Conservation (phyloP, 2,329 filamentous ascomycete genomes). For the Aspergillus arachidicola region DNA sequence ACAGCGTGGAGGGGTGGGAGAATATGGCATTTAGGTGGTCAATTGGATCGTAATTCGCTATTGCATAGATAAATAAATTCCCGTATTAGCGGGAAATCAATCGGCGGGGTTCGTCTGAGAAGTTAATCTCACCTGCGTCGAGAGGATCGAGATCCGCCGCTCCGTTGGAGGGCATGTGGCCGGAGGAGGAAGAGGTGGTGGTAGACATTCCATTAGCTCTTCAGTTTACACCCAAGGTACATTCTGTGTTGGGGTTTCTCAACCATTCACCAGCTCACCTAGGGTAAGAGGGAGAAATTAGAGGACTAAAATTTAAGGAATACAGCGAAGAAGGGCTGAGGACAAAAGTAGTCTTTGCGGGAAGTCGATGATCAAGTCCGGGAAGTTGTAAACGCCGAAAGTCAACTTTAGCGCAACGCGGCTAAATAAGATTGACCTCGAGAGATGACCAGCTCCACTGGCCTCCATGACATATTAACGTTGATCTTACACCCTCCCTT, state of each 20-base stretch:
- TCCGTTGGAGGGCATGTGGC: slow-evolving; percentile 44
- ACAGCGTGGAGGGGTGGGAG: slow-evolving; percentile 81
- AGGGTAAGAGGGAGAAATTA: not conserved
- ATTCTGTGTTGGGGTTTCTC: slow-evolving; percentile 20
- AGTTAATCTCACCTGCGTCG: slow-evolving; percentile 45
- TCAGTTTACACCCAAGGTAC: slow-evolving; percentile 24
- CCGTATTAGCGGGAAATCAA: slow-evolving; percentile 5
- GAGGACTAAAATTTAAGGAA: not conserved
- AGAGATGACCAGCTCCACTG: too few species aligned
- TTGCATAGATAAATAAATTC: slow-evolving; percentile 8
- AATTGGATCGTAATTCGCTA: slow-evolving; percentile 87
- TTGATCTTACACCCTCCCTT: not conserved
- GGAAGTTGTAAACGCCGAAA: not conserved
- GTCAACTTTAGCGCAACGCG: slow-evolving; percentile 8
- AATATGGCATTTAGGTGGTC: slow-evolving; percentile 93
- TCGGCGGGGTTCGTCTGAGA: not conserved
- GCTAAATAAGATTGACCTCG: not conserved
- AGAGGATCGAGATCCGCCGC: slow-evolving; percentile 42
- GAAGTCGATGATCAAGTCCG: slow-evolving; percentile 7
- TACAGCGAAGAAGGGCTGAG: slow-evolving; percentile 3
- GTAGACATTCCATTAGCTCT: slow-evolving; percentile 40
- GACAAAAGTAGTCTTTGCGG: slow-evolving; percentile 1
- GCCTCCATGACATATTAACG: not conserved
- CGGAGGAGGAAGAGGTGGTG: slow-evolving; percentile 30
- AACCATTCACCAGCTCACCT: slow-evolving; percentile 10